These are phyloP conservation scores for Raphanus sativus DNA, from an alignment of 345 rosid genomes.

Conservation along the genomic window DNA sequence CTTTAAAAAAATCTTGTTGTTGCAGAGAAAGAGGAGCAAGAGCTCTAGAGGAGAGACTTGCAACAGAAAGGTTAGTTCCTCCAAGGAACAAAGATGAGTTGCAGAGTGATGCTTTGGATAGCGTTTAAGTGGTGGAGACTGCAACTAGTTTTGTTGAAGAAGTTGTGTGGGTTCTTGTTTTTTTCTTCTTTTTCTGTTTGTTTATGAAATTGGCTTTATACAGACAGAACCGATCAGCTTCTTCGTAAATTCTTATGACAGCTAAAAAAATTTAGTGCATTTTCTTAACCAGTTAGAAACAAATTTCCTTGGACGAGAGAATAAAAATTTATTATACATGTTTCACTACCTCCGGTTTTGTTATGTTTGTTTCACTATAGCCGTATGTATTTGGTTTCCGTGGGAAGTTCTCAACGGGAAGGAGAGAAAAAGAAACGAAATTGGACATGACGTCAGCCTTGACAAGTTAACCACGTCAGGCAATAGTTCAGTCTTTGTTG, in stretches of 20 bases:
- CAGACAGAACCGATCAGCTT: slow-evolving; percentile 29
- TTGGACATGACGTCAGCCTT: neutral
- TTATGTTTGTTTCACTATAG: neutral
- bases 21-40: slow-evolving; percentile 98
- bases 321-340: slow-evolving; percentile 7
- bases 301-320: neutral
- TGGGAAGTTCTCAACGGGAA: neutral
- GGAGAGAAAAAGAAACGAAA: neutral
- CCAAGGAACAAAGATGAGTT: slow-evolving; percentile 53
- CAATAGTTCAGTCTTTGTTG: neutral
- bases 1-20: neutral
- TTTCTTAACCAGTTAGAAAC: slow-evolving; percentile 19
- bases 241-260: slow-evolving; percentile 25
- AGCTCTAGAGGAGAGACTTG: slow-evolving; percentile 94
- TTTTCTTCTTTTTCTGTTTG: neutral
- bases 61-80: slow-evolving; percentile 67
- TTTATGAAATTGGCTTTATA: neutral
- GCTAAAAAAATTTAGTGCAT: neutral
- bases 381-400: neutral
- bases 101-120: slow-evolving; percentile 57
- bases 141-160: slow-evolving; percentile 28
- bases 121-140: slow-evolving; percentile 47
- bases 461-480: neutral
- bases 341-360: neutral
- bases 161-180: slow-evolving; percentile 27